Evolutionary conservation across 805 yeast species (phyloP).

Genomic region (Candida coleopterorum): DNA sequence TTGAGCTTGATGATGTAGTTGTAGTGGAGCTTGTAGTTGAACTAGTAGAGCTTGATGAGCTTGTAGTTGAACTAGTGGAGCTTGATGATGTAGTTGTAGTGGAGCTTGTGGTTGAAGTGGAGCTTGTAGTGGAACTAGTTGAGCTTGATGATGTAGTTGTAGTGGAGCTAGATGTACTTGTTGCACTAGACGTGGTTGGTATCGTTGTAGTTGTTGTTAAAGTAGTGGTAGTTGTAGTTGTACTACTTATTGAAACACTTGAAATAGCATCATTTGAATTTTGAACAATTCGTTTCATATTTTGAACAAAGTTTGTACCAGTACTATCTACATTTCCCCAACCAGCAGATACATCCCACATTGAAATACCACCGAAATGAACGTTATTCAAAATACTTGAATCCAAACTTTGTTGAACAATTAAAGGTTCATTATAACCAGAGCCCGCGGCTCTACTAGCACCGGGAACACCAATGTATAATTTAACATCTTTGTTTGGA

Average conservation of each 20-base stretch:
- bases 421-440: conserved; percentile 24
- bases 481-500: conserved; percentile 27
- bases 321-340: conserved; percentile 17
- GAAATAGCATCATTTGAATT: conserved; percentile 9
- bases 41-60: conserved; percentile 4
- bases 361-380: conserved; percentile 63
- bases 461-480: conserved; percentile 35
- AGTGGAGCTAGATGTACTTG: conserved; percentile 5
- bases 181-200: conserved; percentile 5
- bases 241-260: background rate
- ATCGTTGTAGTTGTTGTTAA: conserved; percentile 6
- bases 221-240: conserved; percentile 8
- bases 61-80: conserved; percentile 2
- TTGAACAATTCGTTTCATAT: conserved; percentile 39
- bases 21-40: conserved; percentile 3
- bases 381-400: conserved; percentile 12
- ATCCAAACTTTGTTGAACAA: conserved; percentile 17
- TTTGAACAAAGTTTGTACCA: conserved; percentile 23
- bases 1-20: background rate
- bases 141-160: conserved; percentile 1
- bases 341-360: conserved; percentile 80
- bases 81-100: conserved; percentile 5
- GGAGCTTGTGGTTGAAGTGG: background rate
- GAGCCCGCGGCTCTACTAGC: conserved; percentile 25
- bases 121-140: conserved; percentile 3